Conservation (phyloP, 768 basidiomycete species). For the Pleurotus platypus region DNA sequence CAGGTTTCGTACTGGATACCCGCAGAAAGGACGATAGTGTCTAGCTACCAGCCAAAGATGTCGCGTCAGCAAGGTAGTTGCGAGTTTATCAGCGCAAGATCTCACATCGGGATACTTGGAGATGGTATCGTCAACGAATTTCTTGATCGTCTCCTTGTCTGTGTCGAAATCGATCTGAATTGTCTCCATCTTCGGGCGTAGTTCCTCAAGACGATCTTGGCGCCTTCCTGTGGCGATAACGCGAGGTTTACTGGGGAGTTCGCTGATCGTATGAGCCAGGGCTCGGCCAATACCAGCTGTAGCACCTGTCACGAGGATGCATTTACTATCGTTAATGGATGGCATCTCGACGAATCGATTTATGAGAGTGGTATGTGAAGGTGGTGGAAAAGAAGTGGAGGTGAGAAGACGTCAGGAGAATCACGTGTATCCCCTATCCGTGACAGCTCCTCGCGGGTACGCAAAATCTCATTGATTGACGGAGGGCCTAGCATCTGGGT, state of each 20-base stretch:
- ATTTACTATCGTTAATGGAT: constrained; percentile 17
- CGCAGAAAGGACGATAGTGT: constrained; percentile 50
- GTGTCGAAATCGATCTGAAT: constrained; percentile 28
- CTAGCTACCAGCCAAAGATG: constrained; percentile 32
- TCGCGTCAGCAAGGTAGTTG: no score
- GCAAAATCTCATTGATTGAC: no score
- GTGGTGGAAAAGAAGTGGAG: no score
- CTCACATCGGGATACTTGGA: constrained; percentile 11
- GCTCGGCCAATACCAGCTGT: constrained; percentile 11
- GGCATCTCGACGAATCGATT: neutral
- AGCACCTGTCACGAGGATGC: constrained; percentile 17
- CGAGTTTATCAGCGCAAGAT: neutral
- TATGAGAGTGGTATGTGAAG: no score
- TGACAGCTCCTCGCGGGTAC: no score
- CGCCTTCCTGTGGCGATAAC: constrained; percentile 36
- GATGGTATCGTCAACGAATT: constrained; percentile 22
- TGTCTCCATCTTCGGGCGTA: constrained; percentile 18
- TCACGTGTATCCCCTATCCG: no score
- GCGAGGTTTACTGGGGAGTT: constrained; percentile 21
- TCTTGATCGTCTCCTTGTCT: constrained; percentile 21
- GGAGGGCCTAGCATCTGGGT: no score
- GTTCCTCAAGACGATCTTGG: constrained; percentile 20
- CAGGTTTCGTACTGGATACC: constrained; percentile 49
- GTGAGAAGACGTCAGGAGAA: no score
- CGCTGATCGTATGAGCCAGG: constrained; percentile 3